Percentiles rank a stretch among this genome's conserved stretches.
phyloP scores from a whole-genome alignment of 2,329 filamentous ascomycete genomes.

The Lanzia echinophila region DNA sequence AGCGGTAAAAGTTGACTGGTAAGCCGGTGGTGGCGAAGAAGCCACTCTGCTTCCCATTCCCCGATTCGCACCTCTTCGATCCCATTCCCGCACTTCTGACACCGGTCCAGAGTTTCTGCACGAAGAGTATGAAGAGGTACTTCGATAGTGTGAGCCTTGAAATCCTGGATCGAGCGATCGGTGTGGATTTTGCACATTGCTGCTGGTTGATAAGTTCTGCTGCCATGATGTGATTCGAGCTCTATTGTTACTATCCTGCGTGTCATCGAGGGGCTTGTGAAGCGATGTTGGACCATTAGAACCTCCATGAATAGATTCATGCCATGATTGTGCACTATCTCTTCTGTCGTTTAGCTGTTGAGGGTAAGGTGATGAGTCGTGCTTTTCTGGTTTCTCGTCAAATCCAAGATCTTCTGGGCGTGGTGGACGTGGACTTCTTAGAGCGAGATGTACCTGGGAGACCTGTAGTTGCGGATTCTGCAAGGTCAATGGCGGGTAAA shows the following conservation, averaged over 20 bases:
- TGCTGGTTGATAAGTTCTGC: neutral
- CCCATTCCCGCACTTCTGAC: neutral
- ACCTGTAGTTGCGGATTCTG: neutral
- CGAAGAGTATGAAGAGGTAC: neutral
- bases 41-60: neutral
- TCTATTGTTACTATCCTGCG: neutral
- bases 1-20: neutral
- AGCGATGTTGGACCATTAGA: neutral
- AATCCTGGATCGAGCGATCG: neutral
- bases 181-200: neutral
- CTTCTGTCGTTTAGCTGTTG: neutral
- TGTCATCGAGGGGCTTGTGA: neutral
- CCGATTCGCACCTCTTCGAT: neutral
- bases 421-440: neutral
- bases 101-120: neutral
- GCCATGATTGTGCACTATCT: slow-evolving; percentile 3
- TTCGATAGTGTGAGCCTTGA: neutral
- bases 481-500: neutral
- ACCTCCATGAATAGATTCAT: neutral
- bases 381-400: neutral
- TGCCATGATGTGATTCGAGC: slow-evolving; percentile 3
- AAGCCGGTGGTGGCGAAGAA: neutral
- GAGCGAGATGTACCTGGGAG: slow-evolving; percentile 1
- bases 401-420: neutral
- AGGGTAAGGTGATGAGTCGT: neutral